A percentile compares a stretch with the other conserved stretches of the same genome.
These are phyloP conservation scores for Mortierella claussenii DNA, from an alignment of 192 early-diverging fungal genomes.

Conservation along the genomic window DNA sequence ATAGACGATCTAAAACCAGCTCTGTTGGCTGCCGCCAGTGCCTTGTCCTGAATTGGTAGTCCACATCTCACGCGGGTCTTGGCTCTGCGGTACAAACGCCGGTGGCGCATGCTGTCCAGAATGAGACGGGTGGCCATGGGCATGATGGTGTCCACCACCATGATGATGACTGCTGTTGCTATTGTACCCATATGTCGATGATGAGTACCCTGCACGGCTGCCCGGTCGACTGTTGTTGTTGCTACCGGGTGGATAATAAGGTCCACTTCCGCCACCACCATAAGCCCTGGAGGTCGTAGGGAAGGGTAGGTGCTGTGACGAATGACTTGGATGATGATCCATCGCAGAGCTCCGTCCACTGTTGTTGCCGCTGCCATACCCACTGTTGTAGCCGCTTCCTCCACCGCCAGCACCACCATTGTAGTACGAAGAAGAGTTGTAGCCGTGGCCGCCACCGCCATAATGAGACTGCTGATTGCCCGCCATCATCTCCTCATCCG, in stretches of 20 bases:
- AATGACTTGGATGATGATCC: conserved; percentile 30
- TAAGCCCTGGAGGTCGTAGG: conserved; percentile 35
- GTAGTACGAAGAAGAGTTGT: conserved; percentile 15
- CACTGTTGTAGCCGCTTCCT: conserved; percentile 39
- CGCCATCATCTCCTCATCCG: conserved; percentile 47
- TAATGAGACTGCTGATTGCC: conserved; percentile 3
- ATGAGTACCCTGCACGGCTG: conserved; percentile 31
- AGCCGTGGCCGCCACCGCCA: not conserved
- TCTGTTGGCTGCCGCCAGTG: conserved; percentile 45
- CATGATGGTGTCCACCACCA: conserved; percentile 12
- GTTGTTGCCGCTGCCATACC: conserved; percentile 39
- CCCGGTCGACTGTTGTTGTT: conserved; percentile 43
- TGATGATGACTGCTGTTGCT: conserved; percentile 1
- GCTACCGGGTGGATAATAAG: conserved; percentile 6
- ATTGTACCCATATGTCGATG: conserved; percentile 19
- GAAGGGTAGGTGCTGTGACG: conserved; percentile 26
- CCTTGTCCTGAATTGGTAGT: conserved; percentile 41
- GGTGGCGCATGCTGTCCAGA: conserved; percentile 7
- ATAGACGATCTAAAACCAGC: conserved; percentile 46
- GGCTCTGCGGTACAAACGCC: conserved; percentile 22
- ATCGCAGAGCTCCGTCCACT: conserved; percentile 40
- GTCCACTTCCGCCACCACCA: conserved; percentile 36
- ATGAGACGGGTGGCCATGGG: conserved; percentile 5
- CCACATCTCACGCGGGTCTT: conserved; percentile 54
- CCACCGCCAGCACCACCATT: conserved; percentile 24